These are phyloP conservation scores for Oryza nivara DNA, from an alignment of 176 grass and related monocot genomes.

Conservation along the genomic window DNA sequence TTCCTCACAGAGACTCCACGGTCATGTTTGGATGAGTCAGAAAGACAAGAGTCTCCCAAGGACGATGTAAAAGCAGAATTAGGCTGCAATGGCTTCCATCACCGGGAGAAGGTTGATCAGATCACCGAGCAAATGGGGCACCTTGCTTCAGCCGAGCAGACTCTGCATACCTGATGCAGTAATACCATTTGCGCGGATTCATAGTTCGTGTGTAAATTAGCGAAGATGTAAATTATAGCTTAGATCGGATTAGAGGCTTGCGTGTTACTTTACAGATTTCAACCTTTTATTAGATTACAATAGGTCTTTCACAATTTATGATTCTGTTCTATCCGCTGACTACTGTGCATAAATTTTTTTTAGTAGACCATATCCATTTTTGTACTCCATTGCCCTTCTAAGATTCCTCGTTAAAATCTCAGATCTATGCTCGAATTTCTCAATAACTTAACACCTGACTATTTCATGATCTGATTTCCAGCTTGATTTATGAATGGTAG, in stretches of 20 bases:
- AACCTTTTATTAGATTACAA: neutral
- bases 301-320: neutral
- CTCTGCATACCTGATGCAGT: constrained; percentile 12
- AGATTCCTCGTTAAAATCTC: neutral
- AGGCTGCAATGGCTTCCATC: neutral
- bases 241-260: neutral
- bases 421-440: neutral
- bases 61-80: neutral
- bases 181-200: neutral
- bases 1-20: constrained; percentile 62
- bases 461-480: neutral
- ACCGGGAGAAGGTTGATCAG: constrained; percentile 37
- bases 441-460: neutral
- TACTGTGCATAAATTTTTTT: neutral
- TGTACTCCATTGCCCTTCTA: neutral
- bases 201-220: neutral
- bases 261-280: neutral
- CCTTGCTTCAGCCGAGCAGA: constrained; percentile 48
- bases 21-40: constrained; percentile 17
- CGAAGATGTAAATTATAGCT: constrained; percentile 29
- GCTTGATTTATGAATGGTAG: neutral
- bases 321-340: neutral
- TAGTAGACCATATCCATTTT: neutral
- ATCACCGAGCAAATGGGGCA: constrained; percentile 49
- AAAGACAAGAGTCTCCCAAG: constrained; percentile 25